Base-by-base conservation (phyloP, 2,329 filamentous ascomycete species). In the Fusarium sp. region DNA sequence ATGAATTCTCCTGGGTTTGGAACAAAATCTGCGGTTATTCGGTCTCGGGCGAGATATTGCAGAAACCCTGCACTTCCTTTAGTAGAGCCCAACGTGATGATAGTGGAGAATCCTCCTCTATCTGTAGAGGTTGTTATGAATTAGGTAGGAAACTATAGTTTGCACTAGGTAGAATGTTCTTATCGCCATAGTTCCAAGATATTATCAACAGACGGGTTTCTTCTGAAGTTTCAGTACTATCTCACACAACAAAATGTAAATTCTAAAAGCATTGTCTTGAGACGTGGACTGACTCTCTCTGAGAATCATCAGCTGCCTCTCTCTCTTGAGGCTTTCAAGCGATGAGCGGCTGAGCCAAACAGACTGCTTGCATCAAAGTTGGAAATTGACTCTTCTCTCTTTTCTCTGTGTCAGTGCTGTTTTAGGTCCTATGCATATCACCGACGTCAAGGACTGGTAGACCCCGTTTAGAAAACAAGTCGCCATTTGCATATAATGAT, bases 381-480 rank as follows among this genome's bases (percentile, higher is more conserved):
- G 4, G 0, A 14, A 4, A 2, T 26, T 6, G 0, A 2, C 22
- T 5, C n/a, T 36, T 35, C 12, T 3, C 53, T n/a, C 53, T 36
- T 24, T 2, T 5, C 36, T 13, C 26, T 9, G 7, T 3, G 5
- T 32, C 10, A 12, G 14, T 18, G 0, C 9, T 22, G 13, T 7
- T 47, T 15, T 11, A 11, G 13, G 11, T 10, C 42, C 6, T 6
- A 14, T 20, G 17, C 44, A 26, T 44, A 1, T 5, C 8, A 12
- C 0, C 12, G 24, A 9, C 8, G 12, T 1, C 11, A 9, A 20
- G 5, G 18, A 6, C 7, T 41, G 26, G 14, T n/a, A 5, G 11
- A 42, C 44, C 45, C 22, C 18, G 28, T 35, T 60, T 50, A 6
- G 8, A 50, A 26, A 20, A 60, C 50, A 1, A 22, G 26, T 2